Evolutionary conservation across 1,284 basidiomycete species (phyloP), one percentile per base, ranked within the genome.

Genomic region (Pseudomicrostroma phylloplanum): DNA sequence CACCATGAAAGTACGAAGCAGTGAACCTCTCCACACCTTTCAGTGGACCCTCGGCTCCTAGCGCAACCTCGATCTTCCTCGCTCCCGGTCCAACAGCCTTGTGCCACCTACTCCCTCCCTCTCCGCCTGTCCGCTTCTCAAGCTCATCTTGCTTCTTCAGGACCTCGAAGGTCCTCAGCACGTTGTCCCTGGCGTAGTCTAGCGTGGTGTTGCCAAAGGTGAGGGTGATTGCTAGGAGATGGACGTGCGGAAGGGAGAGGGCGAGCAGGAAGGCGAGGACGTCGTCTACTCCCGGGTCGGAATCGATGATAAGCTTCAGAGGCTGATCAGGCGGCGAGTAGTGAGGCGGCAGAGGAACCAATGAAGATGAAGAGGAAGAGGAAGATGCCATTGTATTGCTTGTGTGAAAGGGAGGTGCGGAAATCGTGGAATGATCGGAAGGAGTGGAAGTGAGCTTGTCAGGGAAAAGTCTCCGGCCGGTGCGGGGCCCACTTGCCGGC

Each of bases 261-360:
- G 74, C 74, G n/a, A 60, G 26, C 6, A 60, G 19, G 25, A 54
- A 54, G 51, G 51, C 19, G 54, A 94, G 80, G 43, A 87, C 84
- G 78, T 97, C 93, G 80, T 97, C 93, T 1, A 96, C 90, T 55
- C 93, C 93, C 23, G 80, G 80, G 61, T 81, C 80, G 1, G 77
- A 79, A 63, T 74, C 72, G 64, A 65, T 67, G 62, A 71, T 65
- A 17, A 68, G 65, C 48, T 54, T 54, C 21, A 54, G 8, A 25
- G 51, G 51, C 21, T 25, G 43, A 36, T 36, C 30, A 36, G 30
- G 30, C 30, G 30, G 30, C 30, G 30, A 36, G 30, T 36, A 36
- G 30, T 36, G 30, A 36, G 30, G 30, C 9, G 30, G 30, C 30
- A 36, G 30, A 36, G 30, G 30, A 36, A 9, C 30, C 30, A 9